These are phyloP conservation scores for Cutaneotrichosporon sp. DNA, from an alignment of 1,284 basidiomycete species.

Conservation along the genomic window DNA sequence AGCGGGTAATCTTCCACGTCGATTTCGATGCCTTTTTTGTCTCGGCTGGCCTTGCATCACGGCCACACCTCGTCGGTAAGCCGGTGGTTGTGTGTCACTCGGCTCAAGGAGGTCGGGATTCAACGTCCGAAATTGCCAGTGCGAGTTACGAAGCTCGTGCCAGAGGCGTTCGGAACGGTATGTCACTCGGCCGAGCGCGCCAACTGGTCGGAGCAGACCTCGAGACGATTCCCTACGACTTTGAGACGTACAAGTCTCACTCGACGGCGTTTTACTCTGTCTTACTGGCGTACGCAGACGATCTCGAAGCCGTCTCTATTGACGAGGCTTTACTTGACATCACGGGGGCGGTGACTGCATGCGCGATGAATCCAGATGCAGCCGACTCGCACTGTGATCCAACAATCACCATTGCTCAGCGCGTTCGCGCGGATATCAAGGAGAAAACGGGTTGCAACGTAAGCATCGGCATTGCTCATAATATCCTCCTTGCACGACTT, in stretches of 20 bases:
- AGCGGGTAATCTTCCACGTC: constrained; percentile 81
- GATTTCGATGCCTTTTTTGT: constrained; percentile 99
- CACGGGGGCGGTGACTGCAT: constrained; percentile 56
- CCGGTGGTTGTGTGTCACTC: constrained; percentile 95
- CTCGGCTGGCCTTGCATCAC: constrained; percentile 70
- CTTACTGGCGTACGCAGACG: constrained; percentile 80
- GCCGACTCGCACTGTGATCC: constrained; percentile 38
- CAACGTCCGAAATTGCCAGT: constrained; percentile 91
- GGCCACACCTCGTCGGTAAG: constrained; percentile 74
- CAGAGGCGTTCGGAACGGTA: constrained; percentile 87
- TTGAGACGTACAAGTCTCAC: constrained; percentile 68
- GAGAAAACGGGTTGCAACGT: constrained; percentile 79
- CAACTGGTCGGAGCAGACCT: constrained; percentile 60
- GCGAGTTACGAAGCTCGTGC: constrained; percentile 87
- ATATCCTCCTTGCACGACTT: constrained; percentile 85
- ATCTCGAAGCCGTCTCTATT: constrained; percentile 90
- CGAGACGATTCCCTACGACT: constrained; percentile 65
- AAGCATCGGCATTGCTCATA: constrained; percentile 85
- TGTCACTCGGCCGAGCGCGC: constrained; percentile 85
- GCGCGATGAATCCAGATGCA: constrained; percentile 42
- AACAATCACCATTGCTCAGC: constrained; percentile 71
- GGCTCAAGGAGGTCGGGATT: constrained; percentile 58
- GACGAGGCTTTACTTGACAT: constrained; percentile 94
- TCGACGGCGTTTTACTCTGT: constrained; percentile 88
- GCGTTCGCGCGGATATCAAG: constrained; percentile 69